Percentiles rank a stretch among this genome's conserved stretches.
phyloP scores from a whole-genome alignment of 2,329 filamentous ascomycete species.

The Ophiobolus disseminans region DNA sequence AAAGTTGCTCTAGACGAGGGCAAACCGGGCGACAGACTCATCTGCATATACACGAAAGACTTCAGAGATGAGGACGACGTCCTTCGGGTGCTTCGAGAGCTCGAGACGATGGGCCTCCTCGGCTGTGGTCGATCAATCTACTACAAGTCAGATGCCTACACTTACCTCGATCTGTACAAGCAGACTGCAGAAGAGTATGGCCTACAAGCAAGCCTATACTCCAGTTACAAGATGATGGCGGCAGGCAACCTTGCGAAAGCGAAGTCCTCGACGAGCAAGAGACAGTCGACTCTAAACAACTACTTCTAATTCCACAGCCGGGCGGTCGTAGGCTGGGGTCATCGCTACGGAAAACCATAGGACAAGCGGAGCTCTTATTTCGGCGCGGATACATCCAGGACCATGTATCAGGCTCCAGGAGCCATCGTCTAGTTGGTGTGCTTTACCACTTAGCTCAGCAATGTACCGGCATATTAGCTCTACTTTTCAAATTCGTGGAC shows the following conservation, averaged over 20 bases:
- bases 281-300: conserved; percentile 11
- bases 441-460: no score
- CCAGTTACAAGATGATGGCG: conserved; percentile 48
- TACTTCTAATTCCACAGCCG: background rate
- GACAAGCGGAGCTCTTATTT: no score
- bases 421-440: no score
- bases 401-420: no score
- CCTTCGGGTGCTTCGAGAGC: conserved; percentile 67
- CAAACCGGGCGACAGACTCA: conserved; percentile 58
- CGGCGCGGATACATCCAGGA: no score
- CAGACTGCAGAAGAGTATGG: conserved; percentile 49
- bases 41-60: conserved; percentile 57
- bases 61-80: conserved; percentile 75
- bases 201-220: conserved; percentile 53
- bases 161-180: conserved; percentile 51
- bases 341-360: no score
- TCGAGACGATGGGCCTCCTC: conserved; percentile 70
- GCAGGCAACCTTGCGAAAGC: conserved; percentile 13
- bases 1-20: conserved; percentile 71
- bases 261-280: conserved; percentile 14
- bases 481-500: no score
- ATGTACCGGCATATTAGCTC: no score
- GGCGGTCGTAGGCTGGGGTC: no score
- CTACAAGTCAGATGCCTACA: conserved; percentile 75
- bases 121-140: conserved; percentile 64